Evolutionary conservation across 2,329 filamentous ascomycete species (phyloP), one percentile per base, ranked within the genome.

Genomic region (Ophiostoma sp.): DNA sequence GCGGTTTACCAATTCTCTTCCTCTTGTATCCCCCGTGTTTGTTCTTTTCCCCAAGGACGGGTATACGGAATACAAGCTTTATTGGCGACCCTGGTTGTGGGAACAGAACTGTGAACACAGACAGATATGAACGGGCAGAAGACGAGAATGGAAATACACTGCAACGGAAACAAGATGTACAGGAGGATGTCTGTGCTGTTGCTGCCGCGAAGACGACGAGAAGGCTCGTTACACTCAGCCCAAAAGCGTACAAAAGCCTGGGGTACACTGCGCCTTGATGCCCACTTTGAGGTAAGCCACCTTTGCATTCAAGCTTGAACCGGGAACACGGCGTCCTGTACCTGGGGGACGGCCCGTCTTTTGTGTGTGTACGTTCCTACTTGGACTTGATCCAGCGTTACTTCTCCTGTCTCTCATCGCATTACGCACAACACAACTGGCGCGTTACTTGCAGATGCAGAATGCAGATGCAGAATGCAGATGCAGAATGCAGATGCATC

Each of bases 301-400:
- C 15, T 48, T 48, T 48, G 15, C 17, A 28, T 9, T 55, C 12
- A 12, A 22, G n/a, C n/a, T 15, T 28, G 61, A 66, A 66, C 61
- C 36, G 36, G 61, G n/a, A 28, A 66, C 61, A 64, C 61, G 61
- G 61, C 61, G 61, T 66, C 61, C 39, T 45, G 61, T 66, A 11
- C 36, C 36, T 28, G 22, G 28, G 61, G 36, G 36, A 66, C 61
- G 61, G 61, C n/a, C 61, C 61, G 61, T 28, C 17, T 39, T 22
- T 22, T 61, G 57, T 22, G 31, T 5, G 9, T 19, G 28, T 33
- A 15, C 36, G 28, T 61, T 28, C 57, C 6, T 36, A 7, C 17
- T 19, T 36, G 15, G 15, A 36, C 11, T 31, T 19, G 11, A 3
- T 19, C 28, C 55, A 33, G 25, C 55, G 25, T 33, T 8, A 28